Evolutionary conservation across 2,329 filamentous ascomycete species (phyloP), one percentile per base, ranked within the genome.

Genomic region (Davidsoniella eucalypti): DNA sequence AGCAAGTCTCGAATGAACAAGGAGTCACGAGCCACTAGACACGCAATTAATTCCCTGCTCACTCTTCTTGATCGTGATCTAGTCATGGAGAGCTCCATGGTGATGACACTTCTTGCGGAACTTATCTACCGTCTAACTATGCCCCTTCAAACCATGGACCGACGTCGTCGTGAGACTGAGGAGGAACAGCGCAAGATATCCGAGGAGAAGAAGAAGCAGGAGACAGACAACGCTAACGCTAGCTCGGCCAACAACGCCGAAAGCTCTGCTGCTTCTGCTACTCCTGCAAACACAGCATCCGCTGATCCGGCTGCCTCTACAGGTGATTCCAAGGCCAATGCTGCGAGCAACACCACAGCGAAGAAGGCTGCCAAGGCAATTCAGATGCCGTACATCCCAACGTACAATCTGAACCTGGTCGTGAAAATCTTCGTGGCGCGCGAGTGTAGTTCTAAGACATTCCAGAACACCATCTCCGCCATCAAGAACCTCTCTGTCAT

Each of bases 401-500:
- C 90, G 26, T 76, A 87, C 61, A 95, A 96, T 61, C 75, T 98
- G 51, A 85, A 84, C 52, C 71, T 96, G 52, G 87, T 98, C n/a
- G 85, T 96, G 58, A 92, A 92, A 62, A 94, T 98, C 52, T 84
- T 98, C 56, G 87, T 94, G 41, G 90, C 90, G 55, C 83, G 88
- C 45, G 92, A 98, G 64, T 98, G 92, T 67, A 94, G 87, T 61
- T 88, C 86, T 55, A 95, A 94, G 70, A 96, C 92, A 0, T 98
- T 98, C 73, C 85, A 92, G 61, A 93, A 96, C 64, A 96, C 92
- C 0, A 76, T 98, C 49, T 92, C 90, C 14, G 93, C 93, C n/a
- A 94, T 98, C 70, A 96, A 94, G 68, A 95, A 96, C 60, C 74
- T 98, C 41, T 96, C 88, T 4, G 82, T 85, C 38, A 92, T 98